Evolutionary conservation across 257 asterid species (phyloP).

Genomic region (Ilex asprella): DNA sequence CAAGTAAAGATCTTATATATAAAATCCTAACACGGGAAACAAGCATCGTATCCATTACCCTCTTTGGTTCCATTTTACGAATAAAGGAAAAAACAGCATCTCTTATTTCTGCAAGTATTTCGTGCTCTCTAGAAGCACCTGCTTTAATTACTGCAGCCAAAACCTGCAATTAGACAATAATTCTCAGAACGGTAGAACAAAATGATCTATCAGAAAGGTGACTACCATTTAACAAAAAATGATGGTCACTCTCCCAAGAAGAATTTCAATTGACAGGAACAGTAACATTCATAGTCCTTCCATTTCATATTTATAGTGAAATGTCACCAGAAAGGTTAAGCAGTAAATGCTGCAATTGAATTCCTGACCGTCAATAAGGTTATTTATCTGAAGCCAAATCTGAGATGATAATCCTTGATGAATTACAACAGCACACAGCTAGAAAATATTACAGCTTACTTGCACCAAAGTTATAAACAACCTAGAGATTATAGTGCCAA

Average conservation of each 20-base stretch:
- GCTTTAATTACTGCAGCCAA: constrained; percentile 99
- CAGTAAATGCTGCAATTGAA: not conserved
- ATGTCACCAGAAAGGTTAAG: not conserved
- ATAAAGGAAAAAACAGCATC: constrained; percentile 93
- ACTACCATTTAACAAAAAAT: not conserved
- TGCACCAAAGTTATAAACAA: not conserved
- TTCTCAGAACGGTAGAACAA: constrained; percentile 10
- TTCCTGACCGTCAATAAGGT: no score
- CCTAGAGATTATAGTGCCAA: not conserved
- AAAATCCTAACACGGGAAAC: constrained; percentile 99
- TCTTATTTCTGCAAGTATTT: constrained; percentile 97
- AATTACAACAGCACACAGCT: not conserved
- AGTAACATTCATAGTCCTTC: no score
- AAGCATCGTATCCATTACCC: constrained; percentile 99
- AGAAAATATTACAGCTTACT: not conserved
- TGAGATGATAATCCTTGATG: not conserved
- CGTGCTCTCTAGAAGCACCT: constrained; percentile 99
- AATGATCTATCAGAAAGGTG: not conserved
- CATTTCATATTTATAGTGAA: not conserved
- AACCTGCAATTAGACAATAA: constrained; percentile 49
- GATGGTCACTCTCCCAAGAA: no score
- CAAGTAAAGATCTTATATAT: constrained; percentile 91
- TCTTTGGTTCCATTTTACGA: constrained; percentile 94
- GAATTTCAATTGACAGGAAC: no score
- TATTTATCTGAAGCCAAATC: not conserved